phyloP scores from a whole-genome alignment of 371 early-diverging fungal genomes.

The Haplosporangium sp. region DNA sequence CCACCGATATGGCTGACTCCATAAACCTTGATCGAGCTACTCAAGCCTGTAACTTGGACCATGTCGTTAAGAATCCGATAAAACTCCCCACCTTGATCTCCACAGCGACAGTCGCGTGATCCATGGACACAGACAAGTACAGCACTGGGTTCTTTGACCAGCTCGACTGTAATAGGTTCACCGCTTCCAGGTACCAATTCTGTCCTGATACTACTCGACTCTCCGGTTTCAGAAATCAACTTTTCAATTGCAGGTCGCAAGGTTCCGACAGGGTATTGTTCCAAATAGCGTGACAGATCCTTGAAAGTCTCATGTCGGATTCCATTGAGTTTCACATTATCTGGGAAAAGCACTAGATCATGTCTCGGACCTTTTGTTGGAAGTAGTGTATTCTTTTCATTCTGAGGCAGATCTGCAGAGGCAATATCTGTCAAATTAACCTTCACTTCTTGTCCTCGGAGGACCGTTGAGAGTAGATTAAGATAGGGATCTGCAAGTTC shows the following conservation, averaged over 20 bases:
- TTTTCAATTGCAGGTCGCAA: slow-evolving; percentile 28
- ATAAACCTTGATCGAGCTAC: slow-evolving; percentile 41
- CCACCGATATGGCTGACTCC: slow-evolving; percentile 55
- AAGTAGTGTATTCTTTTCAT: not conserved
- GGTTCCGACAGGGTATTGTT: slow-evolving; percentile 32
- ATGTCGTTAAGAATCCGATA: slow-evolving; percentile 47
- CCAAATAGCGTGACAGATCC: slow-evolving; percentile 38
- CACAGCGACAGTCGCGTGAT: slow-evolving; percentile 51
- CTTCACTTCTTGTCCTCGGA: slow-evolving; percentile 49
- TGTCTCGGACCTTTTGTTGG: slow-evolving; percentile 39
- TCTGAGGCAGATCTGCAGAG: slow-evolving; percentile 8
- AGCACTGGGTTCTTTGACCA: slow-evolving; percentile 39
- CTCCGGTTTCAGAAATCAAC: not conserved
- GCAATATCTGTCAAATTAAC: slow-evolving; percentile 36
- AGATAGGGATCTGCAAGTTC: slow-evolving; percentile 47
- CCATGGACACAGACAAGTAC: slow-evolving; percentile 50
- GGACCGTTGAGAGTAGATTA: slow-evolving; percentile 35
- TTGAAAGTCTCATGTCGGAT: slow-evolving; percentile 42
- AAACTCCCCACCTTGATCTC: slow-evolving; percentile 44
- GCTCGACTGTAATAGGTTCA: slow-evolving; percentile 26
- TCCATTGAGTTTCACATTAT: slow-evolving; percentile 36
- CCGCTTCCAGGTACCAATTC: slow-evolving; percentile 48
- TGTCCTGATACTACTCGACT: not conserved
- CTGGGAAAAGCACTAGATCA: slow-evolving; percentile 49
- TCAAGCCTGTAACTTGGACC: slow-evolving; percentile 41